A percentile compares a stretch with the other conserved stretches of the same genome.
Conservation (phyloP, 208 protist species). For the Leishmania gerbilli region DNA sequence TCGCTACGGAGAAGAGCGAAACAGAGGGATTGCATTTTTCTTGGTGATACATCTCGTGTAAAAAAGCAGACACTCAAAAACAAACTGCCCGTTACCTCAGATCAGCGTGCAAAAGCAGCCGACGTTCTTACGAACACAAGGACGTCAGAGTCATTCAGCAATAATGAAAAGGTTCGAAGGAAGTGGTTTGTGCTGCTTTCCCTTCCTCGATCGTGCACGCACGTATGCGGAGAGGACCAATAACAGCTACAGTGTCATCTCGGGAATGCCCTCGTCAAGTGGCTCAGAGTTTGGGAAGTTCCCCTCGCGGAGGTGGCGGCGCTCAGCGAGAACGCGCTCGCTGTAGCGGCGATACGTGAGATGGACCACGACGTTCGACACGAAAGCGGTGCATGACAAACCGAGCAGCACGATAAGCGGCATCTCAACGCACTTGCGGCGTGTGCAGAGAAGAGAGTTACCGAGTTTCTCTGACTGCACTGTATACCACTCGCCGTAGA, state of each 20-base stretch:
- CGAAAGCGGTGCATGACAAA: constrained; percentile 38
- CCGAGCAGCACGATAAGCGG: constrained; percentile 52
- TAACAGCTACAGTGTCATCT: background rate
- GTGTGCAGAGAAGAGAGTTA: constrained; percentile 35
- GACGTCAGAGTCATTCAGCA: background rate
- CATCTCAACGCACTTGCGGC: constrained; percentile 43
- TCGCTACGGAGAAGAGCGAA: background rate
- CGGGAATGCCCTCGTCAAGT: background rate
- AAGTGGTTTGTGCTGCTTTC: background rate
- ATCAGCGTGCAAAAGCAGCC: background rate
- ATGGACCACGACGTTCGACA: constrained; percentile 45
- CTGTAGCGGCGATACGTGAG: constrained; percentile 44
- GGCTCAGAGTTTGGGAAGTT: constrained; percentile 1
- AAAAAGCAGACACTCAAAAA: background rate
- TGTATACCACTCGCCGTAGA: constrained; percentile 64
- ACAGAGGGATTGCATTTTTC: background rate
- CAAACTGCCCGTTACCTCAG: background rate
- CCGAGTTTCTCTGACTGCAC: constrained; percentile 44
- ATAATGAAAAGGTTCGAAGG: background rate
- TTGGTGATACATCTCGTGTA: background rate
- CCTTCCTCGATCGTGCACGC: background rate
- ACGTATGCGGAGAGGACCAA: background rate
- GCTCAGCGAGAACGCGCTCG: constrained; percentile 42
- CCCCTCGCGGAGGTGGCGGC: constrained; percentile 35
- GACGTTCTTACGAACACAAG: constrained; percentile 5